Evolutionary conservation across 1,284 basidiomycete genomes (phyloP), one percentile per base, ranked within the genome.

Genomic region (Malassezia sympodialis): DNA sequence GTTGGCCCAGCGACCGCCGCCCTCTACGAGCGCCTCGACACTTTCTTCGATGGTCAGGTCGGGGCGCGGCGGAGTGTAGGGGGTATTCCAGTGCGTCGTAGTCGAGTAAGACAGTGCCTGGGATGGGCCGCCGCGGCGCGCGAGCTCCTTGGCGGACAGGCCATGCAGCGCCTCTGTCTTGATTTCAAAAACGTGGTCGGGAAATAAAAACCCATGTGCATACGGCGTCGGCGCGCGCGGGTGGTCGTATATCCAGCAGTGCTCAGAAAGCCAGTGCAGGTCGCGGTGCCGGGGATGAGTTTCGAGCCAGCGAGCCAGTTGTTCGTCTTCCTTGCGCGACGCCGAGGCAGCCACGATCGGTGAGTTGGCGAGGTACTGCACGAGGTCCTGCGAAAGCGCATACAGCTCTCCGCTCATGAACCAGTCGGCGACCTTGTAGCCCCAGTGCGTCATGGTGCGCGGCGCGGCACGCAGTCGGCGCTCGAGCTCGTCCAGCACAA

Each of bases 401-500:
- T 98, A 98, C 57, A 90, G 77, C 76, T 98, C 91, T 21, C 93
- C 93, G 4, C 84, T 93, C 91, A 98, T 96, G 77, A 96, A 96
- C 52, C 79, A 79, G 69, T 91, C 88, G 62, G 89, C 90, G 43
- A 96, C 87, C 59, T 57, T 44, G 55, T 53, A 73, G 49, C 72
- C 72, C 72, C 72, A 74, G 49, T 72, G 68, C 11, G 65, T 67
- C 61, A 68, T 56, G 17, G 59, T 60, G 8, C 69, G 65, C 21
- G 72, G 71, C 11, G 66, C 53, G 0, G 73, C 63, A 7, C 72
- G 65, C 10, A 74, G 58, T 44, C 72, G 71, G 17, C 69, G 61
- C 46, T 74, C 72, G 26, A 74, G 56, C 58, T 74, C 69, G n/a
- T 66, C 60, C 27, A 74, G 61, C 8, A 72, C 46, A 53, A 74